Percentiles rank a stretch among this genome's conserved stretches.
These are phyloP conservation scores for Clavulina sp. DNA, from an alignment of 768 basidiomycete species.

Conservation along the genomic window DNA sequence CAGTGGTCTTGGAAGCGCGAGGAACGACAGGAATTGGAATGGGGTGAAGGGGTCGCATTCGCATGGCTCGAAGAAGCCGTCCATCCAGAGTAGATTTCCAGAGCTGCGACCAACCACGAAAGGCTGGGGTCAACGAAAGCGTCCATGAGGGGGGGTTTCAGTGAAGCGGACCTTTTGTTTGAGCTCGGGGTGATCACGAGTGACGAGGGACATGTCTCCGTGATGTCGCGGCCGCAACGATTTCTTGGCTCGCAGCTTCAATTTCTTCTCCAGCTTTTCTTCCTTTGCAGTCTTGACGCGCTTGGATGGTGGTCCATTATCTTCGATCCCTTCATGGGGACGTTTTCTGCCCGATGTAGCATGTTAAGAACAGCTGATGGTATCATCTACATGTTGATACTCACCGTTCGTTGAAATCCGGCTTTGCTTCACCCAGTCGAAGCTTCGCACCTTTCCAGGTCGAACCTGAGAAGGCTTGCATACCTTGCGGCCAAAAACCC, in stretches of 20 bases:
- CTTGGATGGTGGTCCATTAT: conserved; percentile 15
- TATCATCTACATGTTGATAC: conserved; percentile 8
- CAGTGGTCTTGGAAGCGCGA: conserved; percentile 1
- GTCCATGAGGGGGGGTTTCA: background rate
- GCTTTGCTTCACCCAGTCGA: conserved; percentile 68
- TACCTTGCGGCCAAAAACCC: conserved; percentile 32
- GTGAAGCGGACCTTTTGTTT: conserved; percentile 16
- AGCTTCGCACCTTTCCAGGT: conserved; percentile 81
- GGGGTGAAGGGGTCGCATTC: conserved; percentile 53
- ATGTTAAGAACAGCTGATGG: background rate
- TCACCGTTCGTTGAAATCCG: conserved; percentile 49
- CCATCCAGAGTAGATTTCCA: conserved; percentile 59
- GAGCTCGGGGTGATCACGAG: conserved; percentile 33
- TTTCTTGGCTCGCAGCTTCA: conserved; percentile 7
- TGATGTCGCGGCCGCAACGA: conserved; percentile 24
- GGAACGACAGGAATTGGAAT: conserved; percentile 21
- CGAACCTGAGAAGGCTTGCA: conserved; percentile 60
- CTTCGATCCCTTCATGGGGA: conserved; percentile 11
- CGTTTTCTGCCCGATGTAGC: conserved; percentile 18
- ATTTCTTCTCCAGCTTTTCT: conserved; percentile 18
- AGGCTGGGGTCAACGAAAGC: conserved; percentile 2
- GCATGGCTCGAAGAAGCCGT: conserved; percentile 43
- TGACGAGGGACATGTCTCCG: conserved; percentile 45
- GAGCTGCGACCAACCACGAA: conserved; percentile 19
- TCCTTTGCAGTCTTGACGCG: conserved; percentile 5